phyloP scores from a whole-genome alignment of 2,329 filamentous ascomycete genomes.

The Phyllosticta capitalensis region DNA sequence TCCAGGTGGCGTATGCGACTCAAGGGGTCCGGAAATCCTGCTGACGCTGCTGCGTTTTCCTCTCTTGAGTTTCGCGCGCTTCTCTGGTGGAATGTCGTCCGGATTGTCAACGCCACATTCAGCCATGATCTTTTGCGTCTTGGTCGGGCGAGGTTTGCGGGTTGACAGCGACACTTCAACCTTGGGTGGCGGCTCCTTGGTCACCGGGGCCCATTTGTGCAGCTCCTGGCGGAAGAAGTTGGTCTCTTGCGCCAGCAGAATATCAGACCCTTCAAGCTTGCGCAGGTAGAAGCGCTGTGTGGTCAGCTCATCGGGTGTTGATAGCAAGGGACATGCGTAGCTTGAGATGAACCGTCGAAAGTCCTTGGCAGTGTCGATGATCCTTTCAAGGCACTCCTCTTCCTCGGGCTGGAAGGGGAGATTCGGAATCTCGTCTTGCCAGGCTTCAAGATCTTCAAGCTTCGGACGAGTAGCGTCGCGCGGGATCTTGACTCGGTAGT shows the following conservation, averaged over 20 bases:
- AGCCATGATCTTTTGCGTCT: conserved; percentile 88
- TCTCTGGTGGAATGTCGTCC: conserved; percentile 76
- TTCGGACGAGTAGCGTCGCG: conserved; percentile 93
- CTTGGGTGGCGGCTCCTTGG: conserved; percentile 74
- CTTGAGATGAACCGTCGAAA: conserved; percentile 76
- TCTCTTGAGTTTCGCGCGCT: conserved; percentile 54
- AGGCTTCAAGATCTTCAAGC: conserved; percentile 74
- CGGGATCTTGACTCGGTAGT: conserved; percentile 94
- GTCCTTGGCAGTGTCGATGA: conserved; percentile 72
- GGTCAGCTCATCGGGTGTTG: conserved; percentile 75
- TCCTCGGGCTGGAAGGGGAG: conserved; percentile 95
- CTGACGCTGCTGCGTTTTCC: conserved; percentile 17
- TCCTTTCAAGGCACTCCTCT: conserved; percentile 73
- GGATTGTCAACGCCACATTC: conserved; percentile 83
- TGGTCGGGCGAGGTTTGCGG: conserved; percentile 89
- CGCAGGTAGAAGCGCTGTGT: conserved; percentile 90
- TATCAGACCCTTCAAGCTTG: conserved; percentile 94
- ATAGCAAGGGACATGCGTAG: conserved; percentile 72
- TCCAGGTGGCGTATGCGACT: conserved; percentile 29
- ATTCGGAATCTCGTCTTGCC: conserved; percentile 70
- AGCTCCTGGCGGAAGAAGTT: conserved; percentile 95
- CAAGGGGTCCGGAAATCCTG: conserved; percentile 17
- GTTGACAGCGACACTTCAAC: conserved; percentile 84
- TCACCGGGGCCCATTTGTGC: conserved; percentile 89
- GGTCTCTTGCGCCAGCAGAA: conserved; percentile 84